phyloP scores from a whole-genome alignment of 2,329 filamentous ascomycete species.

The Alternaria arbusti region DNA sequence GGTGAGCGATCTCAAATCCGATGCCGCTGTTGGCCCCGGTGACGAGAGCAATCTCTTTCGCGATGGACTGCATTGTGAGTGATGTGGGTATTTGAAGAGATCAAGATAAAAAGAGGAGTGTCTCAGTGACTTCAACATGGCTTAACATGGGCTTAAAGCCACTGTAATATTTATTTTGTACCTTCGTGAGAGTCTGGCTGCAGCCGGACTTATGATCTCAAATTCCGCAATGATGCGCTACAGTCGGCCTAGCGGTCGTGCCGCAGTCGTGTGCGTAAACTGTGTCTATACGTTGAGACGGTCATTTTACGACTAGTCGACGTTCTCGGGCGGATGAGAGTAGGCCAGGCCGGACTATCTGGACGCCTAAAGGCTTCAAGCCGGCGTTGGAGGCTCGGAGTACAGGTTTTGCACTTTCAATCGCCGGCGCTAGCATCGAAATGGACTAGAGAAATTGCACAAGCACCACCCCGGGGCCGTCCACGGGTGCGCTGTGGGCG shows the following conservation, averaged over 20 bases:
- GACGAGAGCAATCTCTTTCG: slow-evolving; percentile 44
- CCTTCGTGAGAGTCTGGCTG: background rate
- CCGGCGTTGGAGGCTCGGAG: background rate
- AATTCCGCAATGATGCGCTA: background rate
- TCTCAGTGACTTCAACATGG: background rate
- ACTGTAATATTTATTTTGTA: background rate
- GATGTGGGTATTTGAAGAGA: background rate
- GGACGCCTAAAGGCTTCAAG: background rate
- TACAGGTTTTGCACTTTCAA: slow-evolving; percentile 1
- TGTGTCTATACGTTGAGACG: background rate
- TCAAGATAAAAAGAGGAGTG: background rate
- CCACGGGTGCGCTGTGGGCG: background rate
- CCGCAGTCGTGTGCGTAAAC: background rate
- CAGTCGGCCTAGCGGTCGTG: background rate
- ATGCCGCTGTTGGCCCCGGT: slow-evolving; percentile 57
- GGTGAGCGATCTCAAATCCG: slow-evolving; percentile 54
- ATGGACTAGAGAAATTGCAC: background rate
- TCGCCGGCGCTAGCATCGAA: background rate
- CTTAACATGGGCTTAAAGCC: background rate
- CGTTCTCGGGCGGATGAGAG: background rate
- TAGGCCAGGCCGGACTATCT: background rate
- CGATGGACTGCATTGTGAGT: slow-evolving; percentile 16
- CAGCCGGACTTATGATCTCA: background rate
- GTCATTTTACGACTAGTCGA: background rate
- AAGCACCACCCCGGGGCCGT: background rate